Conservation (phyloP, 805 yeast species). For the Lipomyces oligophaga region DNA sequence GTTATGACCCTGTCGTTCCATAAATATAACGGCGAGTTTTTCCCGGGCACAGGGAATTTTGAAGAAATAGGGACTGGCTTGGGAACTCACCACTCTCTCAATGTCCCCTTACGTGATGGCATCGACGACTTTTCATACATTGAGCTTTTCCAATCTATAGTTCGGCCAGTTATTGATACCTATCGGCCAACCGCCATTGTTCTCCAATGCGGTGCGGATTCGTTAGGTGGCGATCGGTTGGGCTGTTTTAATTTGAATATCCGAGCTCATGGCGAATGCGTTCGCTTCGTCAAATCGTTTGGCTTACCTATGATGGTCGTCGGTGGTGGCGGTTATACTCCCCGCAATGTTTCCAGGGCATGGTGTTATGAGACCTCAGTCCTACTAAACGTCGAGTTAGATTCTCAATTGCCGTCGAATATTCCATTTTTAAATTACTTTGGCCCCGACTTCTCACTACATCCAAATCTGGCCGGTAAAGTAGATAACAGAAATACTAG, state of each 20-base stretch:
- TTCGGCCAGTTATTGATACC: constrained; percentile 81
- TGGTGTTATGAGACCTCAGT: constrained; percentile 95
- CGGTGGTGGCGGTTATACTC: constrained; percentile 99
- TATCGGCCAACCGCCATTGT: constrained; percentile 95
- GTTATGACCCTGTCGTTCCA: constrained; percentile 90
- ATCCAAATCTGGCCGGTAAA: constrained; percentile 74
- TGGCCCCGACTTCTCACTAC: constrained; percentile 87
- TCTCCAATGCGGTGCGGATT: constrained; percentile 98
- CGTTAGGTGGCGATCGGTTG: constrained; percentile 88
- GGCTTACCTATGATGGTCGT: constrained; percentile 87
- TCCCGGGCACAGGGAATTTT: constrained; percentile 89
- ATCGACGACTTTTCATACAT: constrained; percentile 81
- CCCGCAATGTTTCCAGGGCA: constrained; percentile 90
- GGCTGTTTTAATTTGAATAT: constrained; percentile 95
- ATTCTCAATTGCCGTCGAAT: constrained; percentile 66
- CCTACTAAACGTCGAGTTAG: constrained; percentile 71
- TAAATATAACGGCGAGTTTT: constrained; percentile 82
- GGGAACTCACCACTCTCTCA: constrained; percentile 78
- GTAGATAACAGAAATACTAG: constrained; percentile 82
- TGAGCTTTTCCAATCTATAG: constrained; percentile 62
- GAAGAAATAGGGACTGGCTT: constrained; percentile 76
- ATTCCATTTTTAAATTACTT: constrained; percentile 78
- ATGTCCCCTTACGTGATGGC: constrained; percentile 87
- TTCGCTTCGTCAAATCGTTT: constrained; percentile 77
- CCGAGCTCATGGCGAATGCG: constrained; percentile 96